Evolutionary conservation across 225 moss, liverwort and hornwort genomes (phyloP), one percentile per base, ranked within the genome.

Genomic region (Polytrichum commune): DNA sequence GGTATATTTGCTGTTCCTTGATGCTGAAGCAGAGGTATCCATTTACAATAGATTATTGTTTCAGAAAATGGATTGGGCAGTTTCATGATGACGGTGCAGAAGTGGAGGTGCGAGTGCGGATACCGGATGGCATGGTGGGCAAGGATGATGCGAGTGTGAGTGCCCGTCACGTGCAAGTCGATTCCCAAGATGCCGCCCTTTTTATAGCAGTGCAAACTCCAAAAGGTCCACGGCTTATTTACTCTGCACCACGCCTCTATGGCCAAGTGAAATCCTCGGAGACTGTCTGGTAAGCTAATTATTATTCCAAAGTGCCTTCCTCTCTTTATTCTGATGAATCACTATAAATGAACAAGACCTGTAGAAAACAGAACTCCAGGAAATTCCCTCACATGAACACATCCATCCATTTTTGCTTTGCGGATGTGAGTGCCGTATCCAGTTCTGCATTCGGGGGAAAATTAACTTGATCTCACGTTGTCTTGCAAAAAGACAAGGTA

Each of bases 41-140:
- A 73, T 73, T 64, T 57, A 55, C 56, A 54, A 26, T 66, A 58
- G 80, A 60, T 29, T 76, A 68, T 66, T 55, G 76, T 87, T 69
- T 78, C 68, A 77, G 82, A 85, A 76, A 70, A 61, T 87, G 81
- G 87, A 72, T 69, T 80, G 82, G 77, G 80, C 90, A 98, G 98
- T 98, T 98, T 84, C 87, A 82, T 80, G 98, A 98, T 90, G 95
- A 95, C 70, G 91, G 90, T 88, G 87, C 85, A 85, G 93, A 90
- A 54, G 67, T 95, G 77, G 98, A 98, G 85, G 80, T 98, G 35
- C 86, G 98, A 62, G 88, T 98, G 57, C 87, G 82, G 64, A 82
- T 98, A 62, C 95, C 93, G 9, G 72, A 75, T 73, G 88, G 78
- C 63, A 81, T 78, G 63, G 63, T 86, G 8, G 90, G 87, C 74